A percentile compares a stretch with the other conserved stretches of the same genome.
phyloP scores from a whole-genome alignment of 371 early-diverging fungal species.

The Apophysomyces trapeziformis region DNA sequence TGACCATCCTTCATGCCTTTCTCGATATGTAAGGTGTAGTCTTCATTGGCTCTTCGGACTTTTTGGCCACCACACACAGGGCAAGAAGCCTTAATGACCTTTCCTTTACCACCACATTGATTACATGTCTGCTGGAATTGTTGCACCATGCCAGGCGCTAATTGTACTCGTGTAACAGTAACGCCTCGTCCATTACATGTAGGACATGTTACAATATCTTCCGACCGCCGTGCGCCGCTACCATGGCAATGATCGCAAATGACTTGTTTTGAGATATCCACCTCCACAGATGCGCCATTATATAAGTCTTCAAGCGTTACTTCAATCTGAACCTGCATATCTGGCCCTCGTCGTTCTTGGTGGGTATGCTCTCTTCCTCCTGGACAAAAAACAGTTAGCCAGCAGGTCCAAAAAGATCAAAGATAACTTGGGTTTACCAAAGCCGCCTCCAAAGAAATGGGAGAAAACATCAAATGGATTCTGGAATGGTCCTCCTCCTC shows the following conservation, averaged over 20 bases:
- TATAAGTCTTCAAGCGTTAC: constrained; percentile 93
- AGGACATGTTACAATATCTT: constrained; percentile 84
- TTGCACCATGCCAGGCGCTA: constrained; percentile 88
- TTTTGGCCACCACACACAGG: constrained; percentile 85
- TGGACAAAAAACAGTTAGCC: constrained; percentile 13
- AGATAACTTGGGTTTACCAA: constrained; percentile 12
- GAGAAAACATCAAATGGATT: constrained; percentile 95
- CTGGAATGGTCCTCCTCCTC: constrained; percentile 51
- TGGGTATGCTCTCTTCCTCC: constrained; percentile 33
- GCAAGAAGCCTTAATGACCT: constrained; percentile 78
- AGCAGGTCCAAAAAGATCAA: neutral
- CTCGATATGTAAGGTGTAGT: constrained; percentile 81
- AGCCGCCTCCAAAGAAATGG: constrained; percentile 83
- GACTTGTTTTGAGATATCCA: constrained; percentile 92
- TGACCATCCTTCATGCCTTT: constrained; percentile 89
- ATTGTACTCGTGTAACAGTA: constrained; percentile 78
- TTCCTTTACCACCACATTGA: constrained; percentile 90
- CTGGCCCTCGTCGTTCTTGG: constrained; percentile 82
- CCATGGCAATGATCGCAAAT: constrained; percentile 94
- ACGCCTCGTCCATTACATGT: constrained; percentile 85
- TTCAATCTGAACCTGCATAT: constrained; percentile 72
- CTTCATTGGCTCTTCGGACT: constrained; percentile 74
- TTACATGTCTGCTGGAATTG: constrained; percentile 94
- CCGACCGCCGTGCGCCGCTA: constrained; percentile 72
- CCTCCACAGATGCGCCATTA: constrained; percentile 78